Evolutionary conservation across 2,329 filamentous ascomycete species (phyloP).

Genomic region (Mariannaea elegans): DNA sequence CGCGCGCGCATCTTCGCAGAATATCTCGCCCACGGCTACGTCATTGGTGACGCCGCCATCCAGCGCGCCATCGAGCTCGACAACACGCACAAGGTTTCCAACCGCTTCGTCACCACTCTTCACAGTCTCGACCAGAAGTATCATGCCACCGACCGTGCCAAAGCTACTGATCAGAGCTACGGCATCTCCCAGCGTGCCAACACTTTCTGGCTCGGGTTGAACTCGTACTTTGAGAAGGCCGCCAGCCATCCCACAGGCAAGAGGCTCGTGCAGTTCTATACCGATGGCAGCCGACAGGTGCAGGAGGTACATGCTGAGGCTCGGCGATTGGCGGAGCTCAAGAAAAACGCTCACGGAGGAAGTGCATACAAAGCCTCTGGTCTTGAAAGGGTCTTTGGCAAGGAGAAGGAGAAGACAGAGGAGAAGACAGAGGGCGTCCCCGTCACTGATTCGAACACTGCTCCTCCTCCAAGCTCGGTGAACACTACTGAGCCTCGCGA

Average conservation of each 20-base stretch:
- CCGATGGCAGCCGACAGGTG: conserved; percentile 85
- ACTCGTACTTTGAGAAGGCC: conserved; percentile 95
- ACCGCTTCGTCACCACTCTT: conserved; percentile 80
- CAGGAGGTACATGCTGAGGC: conserved; percentile 95
- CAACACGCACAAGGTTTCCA: conserved; percentile 85
- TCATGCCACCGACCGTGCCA: conserved; percentile 87
- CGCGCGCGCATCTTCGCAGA: conserved; percentile 92
- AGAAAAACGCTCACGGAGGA: conserved; percentile 71
- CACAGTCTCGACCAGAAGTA: conserved; percentile 83
- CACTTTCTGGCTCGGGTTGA: conserved; percentile 70
- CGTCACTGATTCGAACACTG: conserved; percentile 27
- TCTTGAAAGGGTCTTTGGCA: conserved; percentile 66
- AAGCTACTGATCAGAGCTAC: conserved; percentile 84
- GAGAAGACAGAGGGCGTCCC: conserved; percentile 19
- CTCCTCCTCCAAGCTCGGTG: conserved; percentile 22
- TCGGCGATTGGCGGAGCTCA: conserved; percentile 84
- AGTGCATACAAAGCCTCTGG: conserved; percentile 68
- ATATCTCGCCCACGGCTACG: conserved; percentile 95
- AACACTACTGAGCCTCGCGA: conserved; percentile 30
- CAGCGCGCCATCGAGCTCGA: conserved; percentile 88
- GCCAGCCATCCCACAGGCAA: conserved; percentile 86
- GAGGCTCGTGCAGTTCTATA: conserved; percentile 89
- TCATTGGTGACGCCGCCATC: conserved; percentile 77
- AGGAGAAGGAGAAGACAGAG: conserved; percentile 53
- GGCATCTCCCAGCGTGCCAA: conserved; percentile 79